Evolutionary conservation across 768 basidiomycete species (phyloP), one percentile per base, ranked within the genome.

Genomic region (Coprinellus micaceus): DNA sequence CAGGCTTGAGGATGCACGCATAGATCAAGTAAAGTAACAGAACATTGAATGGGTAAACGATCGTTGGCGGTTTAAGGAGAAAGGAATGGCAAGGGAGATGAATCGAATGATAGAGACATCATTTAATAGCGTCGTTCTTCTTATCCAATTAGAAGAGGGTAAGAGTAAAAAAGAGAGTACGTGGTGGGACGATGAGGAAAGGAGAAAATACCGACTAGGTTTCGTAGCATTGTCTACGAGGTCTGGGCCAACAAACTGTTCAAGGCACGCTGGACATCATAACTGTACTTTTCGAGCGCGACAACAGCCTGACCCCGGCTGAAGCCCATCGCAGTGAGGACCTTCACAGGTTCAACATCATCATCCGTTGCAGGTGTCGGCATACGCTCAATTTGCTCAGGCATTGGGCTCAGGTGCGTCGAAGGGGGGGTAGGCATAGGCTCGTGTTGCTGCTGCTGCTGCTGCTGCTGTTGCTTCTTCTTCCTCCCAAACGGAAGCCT

Each of bases 311-410:
- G 86, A 15, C 75, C 69, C 40, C 95, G 82, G 59, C 81, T 86
- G 76, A 98, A 98, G 24, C 96, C 96, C 94, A 98, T 97, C 19
- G 80, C 81, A 46, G 84, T 85, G 39, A 98, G 74, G 66, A 89
- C 85, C 65, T 85, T 89, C 21, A 94, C 88, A 1, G 85, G 74
- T 59, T 86, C 84, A 12, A 85, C 83, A 56, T 94, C 89, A 60
- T 89, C 89, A 26, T 84, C 85, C 12, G 77, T 75, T 12, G 80
- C 79, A 1, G 86, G 82, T 2, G 85, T 80, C 10, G 62, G 58
- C 3, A 64, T 69, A 37, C 77, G 65, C 28, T 66, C 59, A 0
- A 72, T 67, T 59, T 82, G 79, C 58, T 82, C 81, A 25, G 72
- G 68, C 22, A 81, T 77, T 41, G 77, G 71, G 5, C 74, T 69